A percentile compares a stretch with the other conserved stretches of the same genome.
Conservation (phyloP, 164 flowering plant species). For the Aristolochia fimbriata region DNA sequence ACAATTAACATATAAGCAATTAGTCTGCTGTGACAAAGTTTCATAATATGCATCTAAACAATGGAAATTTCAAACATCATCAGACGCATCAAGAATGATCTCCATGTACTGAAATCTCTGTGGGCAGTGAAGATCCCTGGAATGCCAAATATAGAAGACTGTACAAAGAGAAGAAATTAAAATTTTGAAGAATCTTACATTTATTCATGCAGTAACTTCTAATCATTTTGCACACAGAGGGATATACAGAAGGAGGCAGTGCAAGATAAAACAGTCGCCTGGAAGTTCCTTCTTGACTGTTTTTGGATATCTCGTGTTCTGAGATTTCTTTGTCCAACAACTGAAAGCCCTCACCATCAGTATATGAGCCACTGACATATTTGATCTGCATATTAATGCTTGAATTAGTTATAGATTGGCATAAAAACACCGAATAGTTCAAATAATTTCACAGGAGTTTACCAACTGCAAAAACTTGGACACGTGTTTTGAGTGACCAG, state of each 20-base stretch:
- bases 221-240: slow-evolving; percentile 92
- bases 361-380: slow-evolving; percentile 89
- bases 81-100: neutral
- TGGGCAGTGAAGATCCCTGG: neutral
- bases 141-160: neutral
- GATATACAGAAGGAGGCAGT: slow-evolving; percentile 98
- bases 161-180: neutral
- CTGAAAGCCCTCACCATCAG: slow-evolving; percentile 60
- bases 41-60: neutral
- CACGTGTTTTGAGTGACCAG: slow-evolving; percentile 40
- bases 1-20: neutral
- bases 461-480: slow-evolving; percentile 76
- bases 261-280: slow-evolving; percentile 94
- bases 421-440: slow-evolving; percentile 17
- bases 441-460: slow-evolving; percentile 19
- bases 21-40: neutral
- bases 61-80: neutral
- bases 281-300: slow-evolving; percentile 65
- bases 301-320: slow-evolving; percentile 54
- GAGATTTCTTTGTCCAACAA: slow-evolving; percentile 69
- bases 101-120: neutral
- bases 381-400: slow-evolving; percentile 45
- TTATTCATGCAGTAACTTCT: slow-evolving; percentile 60
- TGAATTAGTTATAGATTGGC: neutral
- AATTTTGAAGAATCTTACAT: slow-evolving; percentile 33